A percentile compares a stretch with the other conserved stretches of the same genome.
Evolutionary conservation across 169 alveolate species (phyloP).

Genomic region (Plasmodium ovale): DNA sequence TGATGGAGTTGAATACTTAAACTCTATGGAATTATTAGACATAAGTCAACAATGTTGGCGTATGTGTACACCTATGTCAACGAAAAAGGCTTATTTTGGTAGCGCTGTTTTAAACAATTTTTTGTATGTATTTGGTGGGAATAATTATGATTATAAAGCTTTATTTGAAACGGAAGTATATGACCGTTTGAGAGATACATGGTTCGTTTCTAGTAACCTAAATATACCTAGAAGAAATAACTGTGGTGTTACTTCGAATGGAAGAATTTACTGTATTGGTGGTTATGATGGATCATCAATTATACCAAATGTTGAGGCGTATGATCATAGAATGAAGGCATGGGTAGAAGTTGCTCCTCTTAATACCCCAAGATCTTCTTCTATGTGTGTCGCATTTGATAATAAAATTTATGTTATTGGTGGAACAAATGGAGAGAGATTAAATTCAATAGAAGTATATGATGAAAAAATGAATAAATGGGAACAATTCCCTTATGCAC

Average conservation of each 20-base stretch:
- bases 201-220: slow-evolving; percentile 87
- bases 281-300: slow-evolving; percentile 89
- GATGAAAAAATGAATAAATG: slow-evolving; percentile 91
- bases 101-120: slow-evolving; percentile 86
- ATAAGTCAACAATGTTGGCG: slow-evolving; percentile 91
- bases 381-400: slow-evolving; percentile 87
- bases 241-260: slow-evolving; percentile 82
- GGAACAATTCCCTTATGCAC: slow-evolving; percentile 85
- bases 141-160: slow-evolving; percentile 93
- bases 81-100: slow-evolving; percentile 89
- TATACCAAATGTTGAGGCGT: slow-evolving; percentile 87
- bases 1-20: slow-evolving; percentile 86
- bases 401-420: slow-evolving; percentile 87
- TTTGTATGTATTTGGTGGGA: slow-evolving; percentile 92
- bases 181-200: slow-evolving; percentile 89
- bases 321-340: slow-evolving; percentile 89
- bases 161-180: slow-evolving; percentile 92
- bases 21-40: slow-evolving; percentile 88
- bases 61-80: slow-evolving; percentile 89
- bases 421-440: slow-evolving; percentile 91
- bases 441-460: slow-evolving; percentile 89
- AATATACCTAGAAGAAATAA: slow-evolving; percentile 89
- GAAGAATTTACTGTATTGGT: slow-evolving; percentile 86
- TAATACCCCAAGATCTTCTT: slow-evolving; percentile 89
- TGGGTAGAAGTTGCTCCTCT: slow-evolving; percentile 90